Conservation (phyloP, 306 rosid genomes). For the Mimosa pudica region DNA sequence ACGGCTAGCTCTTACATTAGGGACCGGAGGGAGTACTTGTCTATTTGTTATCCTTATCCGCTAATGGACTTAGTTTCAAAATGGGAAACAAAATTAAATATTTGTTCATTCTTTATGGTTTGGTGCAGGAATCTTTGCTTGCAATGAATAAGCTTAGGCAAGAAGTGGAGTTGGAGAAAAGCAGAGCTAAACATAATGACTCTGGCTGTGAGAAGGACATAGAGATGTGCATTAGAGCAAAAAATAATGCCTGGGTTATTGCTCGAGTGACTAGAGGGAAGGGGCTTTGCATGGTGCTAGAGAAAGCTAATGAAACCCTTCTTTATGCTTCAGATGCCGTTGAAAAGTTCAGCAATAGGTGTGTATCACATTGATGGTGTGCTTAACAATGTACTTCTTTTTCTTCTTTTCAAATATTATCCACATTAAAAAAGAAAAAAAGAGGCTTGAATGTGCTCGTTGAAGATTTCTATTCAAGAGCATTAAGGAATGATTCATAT, state of each 20-base stretch:
- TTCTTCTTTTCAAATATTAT: background rate
- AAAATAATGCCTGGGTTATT: constrained; percentile 94
- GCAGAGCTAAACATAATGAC: constrained; percentile 54
- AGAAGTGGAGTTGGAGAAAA: constrained; percentile 89
- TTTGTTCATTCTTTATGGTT: constrained; percentile 22
- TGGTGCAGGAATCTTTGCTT: constrained; percentile 84
- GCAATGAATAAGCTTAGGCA: constrained; percentile 82
- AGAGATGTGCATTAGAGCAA: constrained; percentile 85
- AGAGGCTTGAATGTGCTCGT: background rate
- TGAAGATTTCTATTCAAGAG: constrained; percentile 13
- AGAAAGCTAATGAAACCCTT: constrained; percentile 89
- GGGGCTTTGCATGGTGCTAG: constrained; percentile 92
- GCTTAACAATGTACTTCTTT: background rate
- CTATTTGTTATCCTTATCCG: constrained; percentile 17
- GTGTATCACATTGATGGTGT: constrained; percentile 43
- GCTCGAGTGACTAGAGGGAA: constrained; percentile 84
- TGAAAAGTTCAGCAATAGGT: constrained; percentile 97
- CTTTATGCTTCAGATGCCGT: constrained; percentile 93
- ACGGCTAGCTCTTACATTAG: too few relatives aligned
- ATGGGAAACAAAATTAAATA: constrained; percentile 11
- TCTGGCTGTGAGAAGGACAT: constrained; percentile 66
- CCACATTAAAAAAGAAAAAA: background rate
- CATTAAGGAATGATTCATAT: background rate
- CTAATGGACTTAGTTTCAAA: background rate
- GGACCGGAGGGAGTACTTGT: too few relatives aligned